Percentiles rank a stretch among this genome's conserved stretches.
Conservation (phyloP, 2,329 filamentous ascomycete species). For the Exophiala sideris region DNA sequence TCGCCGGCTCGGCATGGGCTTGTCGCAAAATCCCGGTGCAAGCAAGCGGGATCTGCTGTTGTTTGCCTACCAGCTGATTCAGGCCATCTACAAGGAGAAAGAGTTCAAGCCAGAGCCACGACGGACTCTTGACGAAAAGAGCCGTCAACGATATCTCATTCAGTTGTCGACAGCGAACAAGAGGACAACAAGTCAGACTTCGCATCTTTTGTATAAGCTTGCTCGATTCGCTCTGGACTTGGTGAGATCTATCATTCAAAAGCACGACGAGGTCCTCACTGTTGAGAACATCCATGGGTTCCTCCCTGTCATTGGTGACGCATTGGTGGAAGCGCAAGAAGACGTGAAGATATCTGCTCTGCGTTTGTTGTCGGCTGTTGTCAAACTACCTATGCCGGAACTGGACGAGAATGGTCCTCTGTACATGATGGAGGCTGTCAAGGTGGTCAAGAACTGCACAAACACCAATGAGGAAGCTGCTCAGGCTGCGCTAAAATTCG, state of each 20-base stretch:
- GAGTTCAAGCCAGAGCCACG: slow-evolving; percentile 36
- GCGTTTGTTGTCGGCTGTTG: slow-evolving; percentile 77
- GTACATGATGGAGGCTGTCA: slow-evolving; percentile 80
- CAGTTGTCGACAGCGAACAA: slow-evolving; percentile 73
- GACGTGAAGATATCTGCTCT: slow-evolving; percentile 89
- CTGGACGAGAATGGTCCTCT: slow-evolving; percentile 70
- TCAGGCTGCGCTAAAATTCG: slow-evolving; percentile 83
- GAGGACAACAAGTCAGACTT: slow-evolving; percentile 33
- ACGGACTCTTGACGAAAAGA: slow-evolving; percentile 53
- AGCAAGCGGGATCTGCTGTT: slow-evolving; percentile 79
- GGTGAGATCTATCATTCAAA: slow-evolving; percentile 78
- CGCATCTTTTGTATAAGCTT: slow-evolving; percentile 82
- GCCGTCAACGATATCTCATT: slow-evolving; percentile 70
- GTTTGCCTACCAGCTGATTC: slow-evolving; percentile 92
- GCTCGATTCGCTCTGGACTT: slow-evolving; percentile 84
- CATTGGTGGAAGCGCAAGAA: slow-evolving; percentile 77
- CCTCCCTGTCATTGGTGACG: slow-evolving; percentile 82
- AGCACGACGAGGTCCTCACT: slow-evolving; percentile 76
- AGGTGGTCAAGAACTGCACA: slow-evolving; percentile 70
- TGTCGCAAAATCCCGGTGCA: slow-evolving; percentile 76
- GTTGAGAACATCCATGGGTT: slow-evolving; percentile 78
- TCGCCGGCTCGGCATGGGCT: slow-evolving; percentile 74
- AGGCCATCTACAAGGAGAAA: slow-evolving; percentile 71
- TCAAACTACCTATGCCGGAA: slow-evolving; percentile 73
- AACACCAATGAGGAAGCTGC: slow-evolving; percentile 79